A percentile compares a stretch with the other conserved stretches of the same genome.
Conservation (phyloP, 2,329 filamentous ascomycete species). For the Paecilomyces niveus region DNA sequence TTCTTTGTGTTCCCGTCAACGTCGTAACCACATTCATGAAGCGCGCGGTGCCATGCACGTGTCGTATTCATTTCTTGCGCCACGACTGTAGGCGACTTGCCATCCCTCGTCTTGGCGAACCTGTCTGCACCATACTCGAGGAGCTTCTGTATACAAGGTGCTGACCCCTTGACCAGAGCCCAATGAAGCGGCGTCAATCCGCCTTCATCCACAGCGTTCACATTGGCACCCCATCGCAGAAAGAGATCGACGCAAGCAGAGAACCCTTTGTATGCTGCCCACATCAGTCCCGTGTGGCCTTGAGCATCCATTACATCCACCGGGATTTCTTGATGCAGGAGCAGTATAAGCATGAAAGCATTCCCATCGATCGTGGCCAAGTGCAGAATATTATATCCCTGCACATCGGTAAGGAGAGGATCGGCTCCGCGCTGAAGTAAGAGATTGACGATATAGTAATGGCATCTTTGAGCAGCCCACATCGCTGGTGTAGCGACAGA, state of each 20-base stretch:
- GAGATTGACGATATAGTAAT: constrained; percentile 93
- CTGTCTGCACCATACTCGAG: constrained; percentile 93
- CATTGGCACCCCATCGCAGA: constrained; percentile 88
- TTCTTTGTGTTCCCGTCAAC: constrained; percentile 65
- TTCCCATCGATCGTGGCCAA: constrained; percentile 97
- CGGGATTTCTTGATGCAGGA: constrained; percentile 91
- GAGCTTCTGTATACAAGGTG: constrained; percentile 83
- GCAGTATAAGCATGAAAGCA: constrained; percentile 76
- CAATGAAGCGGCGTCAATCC: constrained; percentile 94
- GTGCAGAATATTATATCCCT: constrained; percentile 97
- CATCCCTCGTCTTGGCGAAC: constrained; percentile 79
- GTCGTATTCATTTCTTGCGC: constrained; percentile 85
- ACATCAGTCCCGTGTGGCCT: constrained; percentile 94
- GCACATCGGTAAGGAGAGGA: constrained; percentile 81
- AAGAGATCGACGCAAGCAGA: constrained; percentile 88
- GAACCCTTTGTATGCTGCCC: constrained; percentile 97
- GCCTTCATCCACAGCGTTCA: constrained; percentile 82
- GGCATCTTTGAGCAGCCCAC: constrained; percentile 93
- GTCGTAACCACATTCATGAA: constrained; percentile 78
- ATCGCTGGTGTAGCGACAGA: constrained; percentile 89
- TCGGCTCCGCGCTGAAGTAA: constrained; percentile 88
- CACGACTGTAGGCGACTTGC: constrained; percentile 81
- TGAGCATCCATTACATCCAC: constrained; percentile 86
- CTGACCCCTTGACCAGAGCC: constrained; percentile 89
- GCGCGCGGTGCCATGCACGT: constrained; percentile 71